Conservation (phyloP, 2,329 filamentous ascomycete species). For the Epichloe festucae region DNA sequence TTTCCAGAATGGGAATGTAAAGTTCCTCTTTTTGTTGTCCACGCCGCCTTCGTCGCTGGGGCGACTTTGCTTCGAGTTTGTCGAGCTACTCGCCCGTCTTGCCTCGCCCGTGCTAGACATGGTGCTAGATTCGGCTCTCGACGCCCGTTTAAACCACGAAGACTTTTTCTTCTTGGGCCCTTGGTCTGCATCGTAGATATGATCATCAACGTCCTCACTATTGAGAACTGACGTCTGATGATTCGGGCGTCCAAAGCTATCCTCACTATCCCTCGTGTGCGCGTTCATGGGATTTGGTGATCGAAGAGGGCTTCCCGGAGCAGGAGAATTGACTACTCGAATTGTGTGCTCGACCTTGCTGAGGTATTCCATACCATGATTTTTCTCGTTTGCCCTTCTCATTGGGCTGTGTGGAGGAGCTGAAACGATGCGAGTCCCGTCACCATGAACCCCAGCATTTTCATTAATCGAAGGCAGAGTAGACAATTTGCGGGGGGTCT, state of each 20-base stretch:
- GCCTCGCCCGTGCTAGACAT: not conserved
- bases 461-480: conserved; percentile 38
- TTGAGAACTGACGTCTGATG: conserved; percentile 10
- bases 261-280: conserved; percentile 23
- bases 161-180: conserved; percentile 30
- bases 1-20: conserved; percentile 44
- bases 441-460: conserved; percentile 17
- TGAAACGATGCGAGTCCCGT: conserved; percentile 33
- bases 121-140: conserved; percentile 21
- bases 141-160: conserved; percentile 38
- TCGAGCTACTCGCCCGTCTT: conserved; percentile 1
- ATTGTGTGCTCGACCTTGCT: conserved; percentile 38
- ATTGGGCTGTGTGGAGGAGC: conserved; percentile 27
- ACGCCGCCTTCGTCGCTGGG: conserved; percentile 11
- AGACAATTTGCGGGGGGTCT: conserved; percentile 24
- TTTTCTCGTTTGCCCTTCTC: conserved; percentile 18
- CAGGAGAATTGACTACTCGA: conserved; percentile 39
- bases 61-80: conserved; percentile 7
- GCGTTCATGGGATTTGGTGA: conserved; percentile 28
- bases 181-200: conserved; percentile 8
- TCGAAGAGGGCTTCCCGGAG: conserved; percentile 20
- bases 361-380: conserved; percentile 30
- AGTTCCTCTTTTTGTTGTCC: conserved; percentile 38
- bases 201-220: conserved; percentile 9
- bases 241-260: conserved; percentile 10